Evolutionary conservation across 345 rosid species (phyloP), one percentile per base, ranked within the genome.

Genomic region (Rhizophora apiculata): DNA sequence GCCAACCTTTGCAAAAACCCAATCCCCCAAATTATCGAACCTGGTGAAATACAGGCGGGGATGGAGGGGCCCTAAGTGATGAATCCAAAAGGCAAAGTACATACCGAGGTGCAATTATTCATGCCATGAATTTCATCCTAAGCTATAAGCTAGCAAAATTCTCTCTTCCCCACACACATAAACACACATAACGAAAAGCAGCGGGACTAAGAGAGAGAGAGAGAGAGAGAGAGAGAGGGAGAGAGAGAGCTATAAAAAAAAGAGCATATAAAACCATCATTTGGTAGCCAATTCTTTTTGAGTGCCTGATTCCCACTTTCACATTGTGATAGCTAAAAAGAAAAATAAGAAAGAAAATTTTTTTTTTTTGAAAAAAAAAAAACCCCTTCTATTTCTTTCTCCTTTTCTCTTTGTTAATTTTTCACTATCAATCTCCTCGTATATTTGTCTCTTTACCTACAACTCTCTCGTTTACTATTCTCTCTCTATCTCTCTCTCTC

Each of bases 61-160:
- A 68, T 56, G 72, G 22, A 30, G 74, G 87, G 86, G 67, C 85
- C 90, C 84, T 76, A 76, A 75, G 76, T 81, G 85, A 92, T 86
- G 85, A 77, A 85, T 84, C 85, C 85, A 77, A 86, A 89, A 89
- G 89, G 79, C 81, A 63, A 83, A 84, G 85, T 87, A 87, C 85
- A 76, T 71, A 72, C 70, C 6, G 68, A 76, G 88, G 75, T 83
- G 89, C 95, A 91, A 94, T 89, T 85, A 91, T 87, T 91, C 86
- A 81, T 85, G 76, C 88, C 89, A 78, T 85, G 80, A 73, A 83
- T 84, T 82, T 83, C 90, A 75, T 85, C 83, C 81, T 73, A 79
- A 79, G 83, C 84, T 22, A 24, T 24, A 26, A 22, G 60, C 30
- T 22, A 61, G 32, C 27, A 62, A 68, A 63, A 56, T 63, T 27